Conservation (phyloP, 2,329 filamentous ascomycete genomes). For the Decorospora gaudefroyi region DNA sequence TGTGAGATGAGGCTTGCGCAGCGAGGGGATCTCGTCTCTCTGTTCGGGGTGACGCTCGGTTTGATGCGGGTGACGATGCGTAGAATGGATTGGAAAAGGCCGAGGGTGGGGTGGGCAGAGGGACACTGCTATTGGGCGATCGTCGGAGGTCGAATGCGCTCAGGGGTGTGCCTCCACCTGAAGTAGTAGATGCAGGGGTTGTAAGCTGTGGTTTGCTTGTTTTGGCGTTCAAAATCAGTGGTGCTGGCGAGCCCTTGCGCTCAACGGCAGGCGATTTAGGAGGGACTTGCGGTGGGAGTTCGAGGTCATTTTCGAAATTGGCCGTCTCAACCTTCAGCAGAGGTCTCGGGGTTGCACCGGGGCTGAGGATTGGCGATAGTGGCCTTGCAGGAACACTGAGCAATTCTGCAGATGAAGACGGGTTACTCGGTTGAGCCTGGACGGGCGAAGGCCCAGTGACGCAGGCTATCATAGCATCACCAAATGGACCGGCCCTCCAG, state of each 20-base stretch:
- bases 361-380: conserved; percentile 43
- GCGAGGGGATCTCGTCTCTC: conserved; percentile 41
- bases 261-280: conserved; percentile 45
- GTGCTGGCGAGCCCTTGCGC: conserved; percentile 43
- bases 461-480: conserved; percentile 48
- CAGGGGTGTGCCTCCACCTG: conserved; percentile 31
- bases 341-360: conserved; percentile 36
- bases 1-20: conserved; percentile 29
- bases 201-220: conserved; percentile 40
- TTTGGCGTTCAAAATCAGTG: conserved; percentile 39
- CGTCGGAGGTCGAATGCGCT: conserved; percentile 39
- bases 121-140: conserved; percentile 38
- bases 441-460: conserved; percentile 44
- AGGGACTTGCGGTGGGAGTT: conserved; percentile 43
- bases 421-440: conserved; percentile 22
- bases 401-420: conserved; percentile 22
- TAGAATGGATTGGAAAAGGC: conserved; percentile 41
- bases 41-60: conserved; percentile 38
- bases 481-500: conserved; percentile 48
- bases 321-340: conserved; percentile 41
- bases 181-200: conserved; percentile 36
- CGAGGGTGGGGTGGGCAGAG: conserved; percentile 39
- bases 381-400: conserved; percentile 18
- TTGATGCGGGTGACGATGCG: conserved; percentile 37
- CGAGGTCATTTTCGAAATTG: conserved; percentile 23